phyloP scores from a whole-genome alignment of 305 asterid species.

The Andrographis paniculata region DNA sequence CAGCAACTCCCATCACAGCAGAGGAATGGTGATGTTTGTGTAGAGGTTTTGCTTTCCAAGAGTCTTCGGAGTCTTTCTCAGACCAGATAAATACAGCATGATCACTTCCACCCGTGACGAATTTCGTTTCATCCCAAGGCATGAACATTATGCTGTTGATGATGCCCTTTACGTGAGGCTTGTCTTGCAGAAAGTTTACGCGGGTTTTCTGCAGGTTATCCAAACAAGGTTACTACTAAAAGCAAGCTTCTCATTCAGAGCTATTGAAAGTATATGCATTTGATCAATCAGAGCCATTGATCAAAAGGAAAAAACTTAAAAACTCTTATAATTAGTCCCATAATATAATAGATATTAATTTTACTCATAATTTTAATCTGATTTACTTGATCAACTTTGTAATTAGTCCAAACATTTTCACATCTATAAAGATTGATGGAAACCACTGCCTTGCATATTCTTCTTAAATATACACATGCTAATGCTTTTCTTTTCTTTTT shows the following conservation, averaged over 20 bases:
- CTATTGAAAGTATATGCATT: conserved; percentile 9
- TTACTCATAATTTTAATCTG: too few relatives aligned
- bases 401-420: too few relatives aligned
- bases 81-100: conserved; percentile 86
- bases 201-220: conserved; percentile 38
- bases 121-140: conserved; percentile 80
- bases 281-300: too few relatives aligned
- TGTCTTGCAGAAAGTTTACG: conserved; percentile 56
- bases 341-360: too few relatives aligned
- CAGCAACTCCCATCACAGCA: conserved; percentile 95
- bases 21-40: conserved; percentile 67
- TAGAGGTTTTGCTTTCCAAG: conserved; percentile 60
- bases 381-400: too few relatives aligned
- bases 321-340: too few relatives aligned
- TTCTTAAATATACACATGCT: too few relatives aligned
- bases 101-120: conserved; percentile 89
- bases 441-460: too few relatives aligned
- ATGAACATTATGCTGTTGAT: conserved; percentile 78
- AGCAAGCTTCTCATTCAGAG: background rate
- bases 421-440: too few relatives aligned
- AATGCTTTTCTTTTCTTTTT: too few relatives aligned
- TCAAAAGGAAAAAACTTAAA: too few relatives aligned
- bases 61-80: conserved; percentile 47
- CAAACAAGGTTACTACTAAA: conserved; percentile 13
- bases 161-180: conserved; percentile 78